Percentiles rank a stretch among this genome's conserved stretches.
phyloP scores from a whole-genome alignment of 768 basidiomycete genomes.

The Daedaleopsis sinensis region DNA sequence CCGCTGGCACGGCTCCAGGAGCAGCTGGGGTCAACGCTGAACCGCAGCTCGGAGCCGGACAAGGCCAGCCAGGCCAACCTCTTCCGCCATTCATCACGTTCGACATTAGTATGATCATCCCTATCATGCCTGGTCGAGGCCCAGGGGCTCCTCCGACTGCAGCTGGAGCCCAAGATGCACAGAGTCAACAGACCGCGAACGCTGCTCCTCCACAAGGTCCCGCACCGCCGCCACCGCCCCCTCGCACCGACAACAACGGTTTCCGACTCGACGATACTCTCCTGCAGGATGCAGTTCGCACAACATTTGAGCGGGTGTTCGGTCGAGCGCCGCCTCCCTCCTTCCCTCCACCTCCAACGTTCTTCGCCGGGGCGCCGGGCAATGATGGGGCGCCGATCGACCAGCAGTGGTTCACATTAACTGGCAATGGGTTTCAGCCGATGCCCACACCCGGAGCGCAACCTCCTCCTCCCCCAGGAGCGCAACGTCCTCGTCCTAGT shows the following conservation, averaged over 20 bases:
- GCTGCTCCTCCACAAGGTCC: not conserved
- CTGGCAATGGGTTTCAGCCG: constrained; percentile 14
- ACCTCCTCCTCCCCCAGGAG: constrained; percentile 17
- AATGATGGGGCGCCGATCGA: constrained; percentile 3
- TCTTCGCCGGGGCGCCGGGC: not conserved
- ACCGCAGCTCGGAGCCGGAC: not conserved
- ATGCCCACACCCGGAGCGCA: constrained; percentile 20
- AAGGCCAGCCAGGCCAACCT: constrained; percentile 1
- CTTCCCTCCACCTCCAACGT: not conserved
- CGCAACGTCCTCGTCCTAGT: constrained; percentile 20
- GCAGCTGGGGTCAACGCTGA: constrained; percentile 1
- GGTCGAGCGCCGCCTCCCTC: not conserved
- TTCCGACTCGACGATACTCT: constrained; percentile 17
- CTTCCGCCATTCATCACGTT: constrained; percentile 22
- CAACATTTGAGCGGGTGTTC: constrained; percentile 15
- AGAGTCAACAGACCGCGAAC: not conserved
- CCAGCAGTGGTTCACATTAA: constrained; percentile 12
- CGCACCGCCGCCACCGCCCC: constrained; percentile 6
- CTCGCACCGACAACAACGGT: constrained; percentile 15
- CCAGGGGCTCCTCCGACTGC: constrained; percentile 3
- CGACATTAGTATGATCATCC: constrained; percentile 28
- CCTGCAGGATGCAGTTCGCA: constrained; percentile 12
- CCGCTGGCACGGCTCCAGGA: not conserved
- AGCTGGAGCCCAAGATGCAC: constrained; percentile 1
- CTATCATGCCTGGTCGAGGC: constrained; percentile 17